Evolutionary conservation across 78 protist species (phyloP).

Genomic region (Carpediemonas membranifera): DNA sequence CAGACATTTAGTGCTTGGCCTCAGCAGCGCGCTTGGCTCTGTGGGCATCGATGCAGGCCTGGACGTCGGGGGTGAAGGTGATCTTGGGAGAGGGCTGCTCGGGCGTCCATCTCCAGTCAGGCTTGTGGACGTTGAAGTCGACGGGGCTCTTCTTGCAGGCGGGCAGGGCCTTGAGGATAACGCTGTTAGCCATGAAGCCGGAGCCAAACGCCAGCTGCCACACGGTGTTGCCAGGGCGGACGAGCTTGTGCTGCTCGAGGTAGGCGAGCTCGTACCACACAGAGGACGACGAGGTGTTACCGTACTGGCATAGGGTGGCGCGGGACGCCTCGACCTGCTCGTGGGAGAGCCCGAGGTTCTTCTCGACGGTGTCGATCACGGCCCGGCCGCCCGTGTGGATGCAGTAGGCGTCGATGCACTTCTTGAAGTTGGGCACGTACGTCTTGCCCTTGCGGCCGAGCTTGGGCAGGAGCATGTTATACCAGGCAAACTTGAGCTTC

Average conservation of each 20-base stretch:
- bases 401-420: conserved; percentile 56
- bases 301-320: no score
- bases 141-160: no score
- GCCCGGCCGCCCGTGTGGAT: conserved; percentile 79
- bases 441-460: not conserved
- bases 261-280: conserved; percentile 58
- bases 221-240: conserved; percentile 41
- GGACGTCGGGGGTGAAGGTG: no score
- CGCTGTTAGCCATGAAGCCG: conserved; percentile 53
- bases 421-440: conserved; percentile 63
- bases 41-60: no score
- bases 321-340: conserved; percentile 61
- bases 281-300: no score
- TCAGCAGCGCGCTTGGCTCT: no score
- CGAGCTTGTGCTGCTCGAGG: conserved; percentile 52
- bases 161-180: no score
- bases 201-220: conserved; percentile 61
- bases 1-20: no score
- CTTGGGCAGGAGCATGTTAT: conserved; percentile 21
- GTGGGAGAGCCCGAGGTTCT: conserved; percentile 39
- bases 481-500: conserved; percentile 45
- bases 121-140: no score
- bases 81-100: no score
- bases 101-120: no score
- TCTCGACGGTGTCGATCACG: conserved; percentile 62